Conservation (phyloP, 164 flowering plant species). For the Amborella trichopoda region DNA sequence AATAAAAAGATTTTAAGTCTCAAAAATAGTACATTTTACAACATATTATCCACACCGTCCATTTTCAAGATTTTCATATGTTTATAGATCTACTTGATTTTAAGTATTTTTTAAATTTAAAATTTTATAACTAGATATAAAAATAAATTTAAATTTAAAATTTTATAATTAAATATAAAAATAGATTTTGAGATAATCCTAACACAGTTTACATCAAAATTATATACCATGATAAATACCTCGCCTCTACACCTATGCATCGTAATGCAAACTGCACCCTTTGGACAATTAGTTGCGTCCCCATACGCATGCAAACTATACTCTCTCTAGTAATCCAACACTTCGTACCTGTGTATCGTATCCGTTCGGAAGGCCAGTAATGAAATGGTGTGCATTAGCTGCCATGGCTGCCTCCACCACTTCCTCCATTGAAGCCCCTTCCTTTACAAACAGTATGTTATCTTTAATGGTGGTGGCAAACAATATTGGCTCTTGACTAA, state of each 20-base stretch:
- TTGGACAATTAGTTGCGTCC: neutral
- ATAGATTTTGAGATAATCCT: neutral
- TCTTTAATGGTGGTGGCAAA: slow-evolving; percentile 33
- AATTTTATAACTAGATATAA: too few relatives aligned
- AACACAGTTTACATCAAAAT: neutral
- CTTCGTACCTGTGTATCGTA: slow-evolving; percentile 31
- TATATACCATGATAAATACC: neutral
- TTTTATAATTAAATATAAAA: neutral
- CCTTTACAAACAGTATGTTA: slow-evolving; percentile 28
- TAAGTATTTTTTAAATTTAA: too few relatives aligned
- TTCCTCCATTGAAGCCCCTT: slow-evolving; percentile 22
- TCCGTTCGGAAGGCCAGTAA: slow-evolving; percentile 18
- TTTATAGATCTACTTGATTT: too few relatives aligned
- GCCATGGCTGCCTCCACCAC: slow-evolving; percentile 19
- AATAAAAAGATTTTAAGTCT: too few relatives aligned
- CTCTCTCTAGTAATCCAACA: too few relatives aligned
- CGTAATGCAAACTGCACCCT: neutral
- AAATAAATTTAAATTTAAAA: too few relatives aligned
- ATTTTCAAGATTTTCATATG: too few relatives aligned
- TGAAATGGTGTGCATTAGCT: slow-evolving; percentile 36
- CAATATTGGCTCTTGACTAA: slow-evolving; percentile 31
- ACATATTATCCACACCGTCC: too few relatives aligned
- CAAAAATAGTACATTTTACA: too few relatives aligned
- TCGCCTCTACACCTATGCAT: neutral
- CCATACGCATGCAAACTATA: neutral